Evolutionary conservation across 2,329 filamentous ascomycete genomes (phyloP), one percentile per base, ranked within the genome.

Genomic region (Dothistroma pini): DNA sequence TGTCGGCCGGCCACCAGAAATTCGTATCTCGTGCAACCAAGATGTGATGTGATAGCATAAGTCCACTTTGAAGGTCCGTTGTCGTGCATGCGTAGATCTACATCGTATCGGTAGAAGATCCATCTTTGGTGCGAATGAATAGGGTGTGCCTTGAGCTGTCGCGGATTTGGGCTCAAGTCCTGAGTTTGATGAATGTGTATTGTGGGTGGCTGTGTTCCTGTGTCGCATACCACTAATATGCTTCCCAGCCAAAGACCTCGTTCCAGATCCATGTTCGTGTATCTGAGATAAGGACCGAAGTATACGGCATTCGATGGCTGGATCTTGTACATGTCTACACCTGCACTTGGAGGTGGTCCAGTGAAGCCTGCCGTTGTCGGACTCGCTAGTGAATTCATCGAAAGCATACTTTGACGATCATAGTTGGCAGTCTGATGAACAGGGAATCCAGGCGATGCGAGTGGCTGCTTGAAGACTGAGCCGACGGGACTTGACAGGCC

Each of bases 1-100:
- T 91, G 81, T 61, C 91, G 88, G 7, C 93, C 93, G 21, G 95
- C 95, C 19, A 99, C 90, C 21, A 97, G 83, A 75, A 99, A 99
- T 72, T 99, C 95, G 75, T 97, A 99, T 29, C 95, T 86, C n/a
- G 95, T 97, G 77, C 95, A 99, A 35, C 95, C 95, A 21, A 97
- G 81, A 71, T 97, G 93, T 0, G 95, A 97, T 0, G 95, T 99
- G 56, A 99, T 93, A 1, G 95, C 95, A 72, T 99, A 99, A 0
- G 95, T 99, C 95, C 95, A 99, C 72, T 95, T 89, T 0, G 91
- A 89, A 32, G 86, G 84, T 29, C 82, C 83, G 16, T 80, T 74
- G 16, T 97, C 93, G 35, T 89, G 87, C 95, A 99, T 99, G 63
- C 86, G 86, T 52, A 99, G 77, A 63, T 96, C 90, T 59, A 97